Evolutionary conservation across 176 grass and related monocot genomes (phyloP).

Genomic region (Musa itinerans): DNA sequence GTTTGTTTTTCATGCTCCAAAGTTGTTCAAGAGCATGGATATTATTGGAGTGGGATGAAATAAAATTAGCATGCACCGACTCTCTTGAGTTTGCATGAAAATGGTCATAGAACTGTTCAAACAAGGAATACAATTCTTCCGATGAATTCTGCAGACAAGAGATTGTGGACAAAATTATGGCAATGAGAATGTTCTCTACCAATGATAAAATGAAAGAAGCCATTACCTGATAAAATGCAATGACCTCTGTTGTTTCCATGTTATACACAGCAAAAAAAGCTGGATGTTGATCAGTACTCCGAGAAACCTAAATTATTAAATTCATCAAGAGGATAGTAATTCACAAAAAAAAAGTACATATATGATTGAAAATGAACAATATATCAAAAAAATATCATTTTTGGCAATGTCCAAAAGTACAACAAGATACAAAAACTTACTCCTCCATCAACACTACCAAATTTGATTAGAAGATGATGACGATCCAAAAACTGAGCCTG

Average conservation of each 20-base stretch:
- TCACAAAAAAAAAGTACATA: conserved; percentile 13
- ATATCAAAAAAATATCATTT: not conserved
- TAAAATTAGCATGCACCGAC: conserved; percentile 61
- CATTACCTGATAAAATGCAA: conserved; percentile 88
- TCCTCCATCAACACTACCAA: conserved; percentile 88
- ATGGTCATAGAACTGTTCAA: conserved; percentile 80
- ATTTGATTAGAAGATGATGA: conserved; percentile 92
- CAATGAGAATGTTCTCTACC: conserved; percentile 10
- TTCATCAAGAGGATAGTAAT: not conserved
- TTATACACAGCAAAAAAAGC: conserved; percentile 98
- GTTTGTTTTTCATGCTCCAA: conserved; percentile 53
- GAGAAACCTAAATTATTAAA: conserved; percentile 54
- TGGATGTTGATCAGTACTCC: conserved; percentile 58
- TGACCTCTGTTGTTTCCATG: conserved; percentile 92
- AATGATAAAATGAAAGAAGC: conserved; percentile 4
- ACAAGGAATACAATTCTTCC: conserved; percentile 80
- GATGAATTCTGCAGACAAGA: conserved; percentile 79
- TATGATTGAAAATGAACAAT: conserved; percentile 15
- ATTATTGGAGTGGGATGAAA: conserved; percentile 83
- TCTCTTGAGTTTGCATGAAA: conserved; percentile 77
- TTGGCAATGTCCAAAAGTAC: not conserved
- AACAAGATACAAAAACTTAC: conserved; percentile 29
- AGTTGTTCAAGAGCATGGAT: conserved; percentile 88
- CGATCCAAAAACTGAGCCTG: conserved; percentile 96
- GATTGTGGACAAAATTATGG: conserved; percentile 5